Percentiles rank a stretch among this genome's conserved stretches.
Conservation (phyloP, 1,284 basidiomycete genomes). For the Moniliella sp. region DNA sequence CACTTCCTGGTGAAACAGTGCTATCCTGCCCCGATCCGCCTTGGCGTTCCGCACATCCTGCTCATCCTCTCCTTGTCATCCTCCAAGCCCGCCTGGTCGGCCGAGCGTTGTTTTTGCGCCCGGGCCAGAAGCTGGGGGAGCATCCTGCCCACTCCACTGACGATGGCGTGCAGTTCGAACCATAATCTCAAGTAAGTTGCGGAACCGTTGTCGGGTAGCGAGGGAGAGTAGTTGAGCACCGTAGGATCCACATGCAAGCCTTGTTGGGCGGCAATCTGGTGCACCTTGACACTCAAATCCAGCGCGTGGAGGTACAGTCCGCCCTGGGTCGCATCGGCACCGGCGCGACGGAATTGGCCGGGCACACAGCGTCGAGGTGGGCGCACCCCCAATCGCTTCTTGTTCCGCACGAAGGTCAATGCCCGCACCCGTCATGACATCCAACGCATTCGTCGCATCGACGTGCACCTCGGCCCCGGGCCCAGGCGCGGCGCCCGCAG, state of each 20-base stretch:
- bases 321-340: neutral
- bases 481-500: too few relatives aligned
- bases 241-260: conserved; percentile 24
- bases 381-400: conserved; percentile 16
- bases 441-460: conserved; percentile 1
- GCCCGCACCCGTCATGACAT: conserved; percentile 23
- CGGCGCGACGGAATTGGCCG: conserved; percentile 4
- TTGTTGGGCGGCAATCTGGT: conserved; percentile 12
- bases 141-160: conserved; percentile 8
- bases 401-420: conserved; percentile 27
- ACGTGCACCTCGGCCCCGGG: too few relatives aligned
- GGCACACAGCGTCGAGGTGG: conserved; percentile 5
- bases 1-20: neutral
- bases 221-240: conserved; percentile 27
- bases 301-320: conserved; percentile 16
- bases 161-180: conserved; percentile 24
- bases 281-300: conserved; percentile 20
- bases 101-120: neutral
- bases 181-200: conserved; percentile 28
- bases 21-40: neutral
- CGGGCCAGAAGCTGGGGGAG: neutral
- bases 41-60: neutral
- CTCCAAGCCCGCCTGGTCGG: neutral
- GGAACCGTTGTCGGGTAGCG: conserved; percentile 20
- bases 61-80: neutral